phyloP scores from a whole-genome alignment of 1,139 yeast genomes.

The Meyerozyma sp. region DNA sequence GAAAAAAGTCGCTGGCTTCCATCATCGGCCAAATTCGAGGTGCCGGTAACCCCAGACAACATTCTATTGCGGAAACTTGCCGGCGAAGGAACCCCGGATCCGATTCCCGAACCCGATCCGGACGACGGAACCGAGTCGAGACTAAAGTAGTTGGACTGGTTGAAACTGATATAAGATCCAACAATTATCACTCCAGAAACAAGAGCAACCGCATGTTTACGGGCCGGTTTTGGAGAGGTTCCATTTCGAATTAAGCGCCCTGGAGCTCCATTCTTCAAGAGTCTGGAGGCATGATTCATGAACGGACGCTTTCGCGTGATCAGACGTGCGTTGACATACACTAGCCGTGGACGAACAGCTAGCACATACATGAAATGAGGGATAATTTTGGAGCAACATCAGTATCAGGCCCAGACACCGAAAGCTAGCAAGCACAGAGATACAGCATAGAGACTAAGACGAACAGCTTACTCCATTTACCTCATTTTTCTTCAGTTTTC shows the following conservation, averaged over 20 bases:
- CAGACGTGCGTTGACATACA: not conserved
- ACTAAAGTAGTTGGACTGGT: slow-evolving; percentile 37
- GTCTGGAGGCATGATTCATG: not conserved
- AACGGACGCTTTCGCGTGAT: not conserved
- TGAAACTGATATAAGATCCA: slow-evolving; percentile 39
- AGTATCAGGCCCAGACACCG: not conserved
- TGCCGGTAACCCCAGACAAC: slow-evolving; percentile 5
- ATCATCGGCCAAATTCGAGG: slow-evolving; percentile 13
- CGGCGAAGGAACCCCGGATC: slow-evolving; percentile 4
- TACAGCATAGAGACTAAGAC: not conserved
- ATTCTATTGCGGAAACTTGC: slow-evolving; percentile 4
- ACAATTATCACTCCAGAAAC: slow-evolving; percentile 43
- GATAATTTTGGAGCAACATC: not conserved
- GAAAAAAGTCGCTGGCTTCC: slow-evolving; percentile 26
- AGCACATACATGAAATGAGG: not conserved
- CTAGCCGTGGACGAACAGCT: slow-evolving; percentile 1
- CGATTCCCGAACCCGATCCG: slow-evolving; percentile 8
- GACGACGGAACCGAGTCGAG: slow-evolving; percentile 36
- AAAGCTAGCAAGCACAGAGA: no score
- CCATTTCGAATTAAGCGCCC: not conserved
- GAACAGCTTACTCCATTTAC: not conserved
- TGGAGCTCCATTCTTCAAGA: not conserved
- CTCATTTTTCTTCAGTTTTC: not conserved
- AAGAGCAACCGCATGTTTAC: slow-evolving; percentile 34
- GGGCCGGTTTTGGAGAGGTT: slow-evolving; percentile 8